Percentiles rank a stretch among this genome's conserved stretches.
Evolutionary conservation across 2,329 filamentous ascomycete genomes (phyloP).

Genomic region (Penicillium nordicum): DNA sequence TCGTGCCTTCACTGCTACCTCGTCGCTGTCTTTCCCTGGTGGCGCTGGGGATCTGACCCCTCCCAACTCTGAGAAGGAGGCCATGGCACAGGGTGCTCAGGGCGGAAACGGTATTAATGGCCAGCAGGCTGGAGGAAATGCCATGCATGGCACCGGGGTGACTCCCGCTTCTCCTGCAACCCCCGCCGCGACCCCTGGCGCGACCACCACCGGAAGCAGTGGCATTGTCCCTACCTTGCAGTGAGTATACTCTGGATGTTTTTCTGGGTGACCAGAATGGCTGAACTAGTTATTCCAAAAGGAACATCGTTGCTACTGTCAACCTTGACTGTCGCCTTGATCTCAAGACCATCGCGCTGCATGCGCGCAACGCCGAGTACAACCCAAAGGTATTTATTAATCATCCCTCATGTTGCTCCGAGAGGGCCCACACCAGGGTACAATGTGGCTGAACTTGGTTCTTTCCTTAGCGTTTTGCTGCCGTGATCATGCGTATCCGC

Average conservation of each 20-base stretch:
- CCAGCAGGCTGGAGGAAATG: constrained; percentile 57
- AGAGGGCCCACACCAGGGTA: constrained; percentile 33
- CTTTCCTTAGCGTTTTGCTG: constrained; percentile 80
- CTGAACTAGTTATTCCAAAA: constrained; percentile 54
- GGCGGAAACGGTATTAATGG: constrained; percentile 51
- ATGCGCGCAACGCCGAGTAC: constrained; percentile 97
- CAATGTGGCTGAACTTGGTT: constrained; percentile 45
- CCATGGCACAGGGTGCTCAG: constrained; percentile 35
- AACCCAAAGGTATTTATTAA: constrained; percentile 77
- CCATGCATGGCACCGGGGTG: constrained; percentile 70
- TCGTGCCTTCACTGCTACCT: constrained; percentile 89
- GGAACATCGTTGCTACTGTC: constrained; percentile 98
- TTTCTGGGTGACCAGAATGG: constrained; percentile 46
- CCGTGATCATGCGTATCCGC: constrained; percentile 99
- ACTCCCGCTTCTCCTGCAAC: constrained; percentile 72
- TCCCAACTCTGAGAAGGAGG: constrained; percentile 68
- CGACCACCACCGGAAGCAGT: constrained; percentile 70
- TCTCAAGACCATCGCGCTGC: constrained; percentile 96
- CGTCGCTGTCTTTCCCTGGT: constrained; percentile 87
- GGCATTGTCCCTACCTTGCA: constrained; percentile 91
- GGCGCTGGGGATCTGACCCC: constrained; percentile 79
- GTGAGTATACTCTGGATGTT: constrained; percentile 69
- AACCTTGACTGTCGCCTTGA: constrained; percentile 97
- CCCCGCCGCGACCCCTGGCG: constrained; percentile 77
- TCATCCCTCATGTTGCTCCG: constrained; percentile 30